Evolutionary conservation across 2,329 filamentous ascomycete genomes (phyloP), one percentile per base, ranked within the genome.

Genomic region (Alternaria brassicae): DNA sequence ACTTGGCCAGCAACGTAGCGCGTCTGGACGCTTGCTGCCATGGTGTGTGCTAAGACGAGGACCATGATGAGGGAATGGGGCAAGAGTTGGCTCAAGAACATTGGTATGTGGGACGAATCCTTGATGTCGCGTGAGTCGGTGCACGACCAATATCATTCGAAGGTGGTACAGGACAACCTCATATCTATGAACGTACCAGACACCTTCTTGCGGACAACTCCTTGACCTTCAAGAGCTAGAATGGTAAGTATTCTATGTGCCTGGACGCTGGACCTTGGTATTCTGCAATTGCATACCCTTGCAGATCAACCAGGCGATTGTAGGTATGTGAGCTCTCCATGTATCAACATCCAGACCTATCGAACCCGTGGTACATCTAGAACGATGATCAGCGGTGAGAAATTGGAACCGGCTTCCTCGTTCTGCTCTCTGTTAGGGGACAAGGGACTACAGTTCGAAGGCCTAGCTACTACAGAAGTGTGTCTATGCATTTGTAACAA

Each of bases 11-110:
- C 42, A 56, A 39, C 37, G 49, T 21, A 34, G 30, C 7, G 45
- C 51, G 41, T 39, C 61, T 66, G 55, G 65, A 59, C 65, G 25
- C 41, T 47, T 34, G 25, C 36, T 57, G 49, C 45, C 44, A 49
- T 34, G 41, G 58, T 58, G 51, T 58, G 39, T 45, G 54, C 42
- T 48, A 53, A 56, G 58, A 44, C 45, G 28, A 32, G 28, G 12
- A 13, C 12, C 36, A 17, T 10, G 45, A 49, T 48, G 47, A 37
- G 28, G 23, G 19, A 17, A 23, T 13, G 25, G 17, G 52, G 56
- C 45, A 60, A 60, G 34, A 21, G 28, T 28, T 53, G 49, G 57
- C 53, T 57, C 39, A 62, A 57, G 57, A 30, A 19, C 4, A 32
- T 8, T 19, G 15, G n/a, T 10, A 50, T 47, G 13, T 32, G 21